Conservation (phyloP, 768 basidiomycete species). For the Psilocybe tampanensis region DNA sequence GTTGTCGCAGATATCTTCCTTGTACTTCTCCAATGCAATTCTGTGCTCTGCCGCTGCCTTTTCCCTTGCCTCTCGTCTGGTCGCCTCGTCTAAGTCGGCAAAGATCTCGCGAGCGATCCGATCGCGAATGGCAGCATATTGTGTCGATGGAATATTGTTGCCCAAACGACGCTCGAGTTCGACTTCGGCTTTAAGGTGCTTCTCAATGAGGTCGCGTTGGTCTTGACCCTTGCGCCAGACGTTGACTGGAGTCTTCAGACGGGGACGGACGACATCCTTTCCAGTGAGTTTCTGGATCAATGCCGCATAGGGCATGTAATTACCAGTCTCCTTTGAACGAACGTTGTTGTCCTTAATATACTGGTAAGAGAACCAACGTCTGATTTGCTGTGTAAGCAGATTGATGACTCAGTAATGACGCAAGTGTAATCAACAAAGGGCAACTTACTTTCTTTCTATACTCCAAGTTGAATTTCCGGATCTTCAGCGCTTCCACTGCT, state of each 20-base stretch:
- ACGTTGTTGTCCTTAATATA: constrained; percentile 14
- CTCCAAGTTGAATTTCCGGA: not conserved
- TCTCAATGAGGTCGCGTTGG: not conserved
- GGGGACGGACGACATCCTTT: not conserved
- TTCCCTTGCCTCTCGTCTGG: not conserved
- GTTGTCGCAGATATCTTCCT: not conserved
- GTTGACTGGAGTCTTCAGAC: not conserved
- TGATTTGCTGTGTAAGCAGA: constrained; percentile 11
- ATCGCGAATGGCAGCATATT: not conserved
- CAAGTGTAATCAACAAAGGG: not conserved
- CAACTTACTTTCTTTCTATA: constrained; percentile 7
- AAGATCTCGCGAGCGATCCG: constrained; percentile 1
- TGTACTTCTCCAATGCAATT: not conserved
- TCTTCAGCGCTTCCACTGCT: not conserved
- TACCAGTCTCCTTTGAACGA: not conserved
- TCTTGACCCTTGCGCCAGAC: not conserved
- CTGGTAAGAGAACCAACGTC: constrained; percentile 16
- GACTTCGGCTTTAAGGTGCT: not conserved
- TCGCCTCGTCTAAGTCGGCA: not conserved
- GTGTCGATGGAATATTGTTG: not conserved
- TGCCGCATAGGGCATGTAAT: not conserved
- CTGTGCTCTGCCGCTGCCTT: not conserved
- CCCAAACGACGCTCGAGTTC: not conserved
- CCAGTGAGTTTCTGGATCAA: not conserved
- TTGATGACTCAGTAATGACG: too few relatives aligned